Evolutionary conservation across 208 protist species (phyloP), one percentile per base, ranked within the genome.

Genomic region (Endotrypanum monterogeii): DNA sequence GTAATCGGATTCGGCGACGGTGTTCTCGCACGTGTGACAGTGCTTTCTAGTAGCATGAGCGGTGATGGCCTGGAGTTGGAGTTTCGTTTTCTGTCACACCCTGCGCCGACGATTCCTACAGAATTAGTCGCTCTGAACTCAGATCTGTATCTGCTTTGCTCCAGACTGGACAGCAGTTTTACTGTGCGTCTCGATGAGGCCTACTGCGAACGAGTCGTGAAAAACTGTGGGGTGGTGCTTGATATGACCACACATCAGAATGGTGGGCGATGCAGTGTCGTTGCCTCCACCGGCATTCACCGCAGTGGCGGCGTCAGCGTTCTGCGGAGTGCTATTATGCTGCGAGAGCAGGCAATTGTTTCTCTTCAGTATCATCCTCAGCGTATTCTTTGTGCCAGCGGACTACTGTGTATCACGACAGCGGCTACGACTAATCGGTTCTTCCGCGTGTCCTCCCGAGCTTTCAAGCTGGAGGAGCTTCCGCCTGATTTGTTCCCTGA

Each of bases 191-290:
- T 84, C 35, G 54, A 44, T 61, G 82, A 79, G 16, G 74, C 74
- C 37, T 63, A 77, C 67, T 83, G 74, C 48, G 73, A 79, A 28
- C 76, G 74, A 8, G 78, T 94, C 1, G 48, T 94, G 25, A 62
- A 83, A 23, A 85, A 96, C 78, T 89, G 84, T 73, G 92, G 92
- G 28, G 90, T 90, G 1, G 87, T 95, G 4, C 71, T 95, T 20
- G 89, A 90, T 67, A 88, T 96, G 72, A 80, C 83, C 11, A 82
- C 88, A 32, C 72, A 84, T 16, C 67, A 72, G 0, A 87, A 86
- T 71, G 85, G 80, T 9, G 73, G 84, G 16, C 73, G 76, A 3
- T 76, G 74, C 60, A 94, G 82, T 68, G 83, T 94, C 12, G 80
- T 97, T 41, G 90, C 90, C 20, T 87, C 83, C 65, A 92, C 86